phyloP scores from a whole-genome alignment of 371 early-diverging fungal species.

The Mortierella sp. region DNA sequence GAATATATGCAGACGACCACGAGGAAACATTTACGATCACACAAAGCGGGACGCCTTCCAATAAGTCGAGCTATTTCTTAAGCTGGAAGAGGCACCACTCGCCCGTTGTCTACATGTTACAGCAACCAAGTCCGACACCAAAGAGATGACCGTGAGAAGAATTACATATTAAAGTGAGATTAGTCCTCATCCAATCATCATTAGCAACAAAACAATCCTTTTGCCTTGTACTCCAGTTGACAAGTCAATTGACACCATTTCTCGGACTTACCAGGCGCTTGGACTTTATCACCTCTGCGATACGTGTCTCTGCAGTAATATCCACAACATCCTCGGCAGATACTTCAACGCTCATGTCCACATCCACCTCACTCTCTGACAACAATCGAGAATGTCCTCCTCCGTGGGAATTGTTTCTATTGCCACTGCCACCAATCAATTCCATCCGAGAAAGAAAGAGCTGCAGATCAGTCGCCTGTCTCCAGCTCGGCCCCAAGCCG shows the following conservation, averaged over 20 bases:
- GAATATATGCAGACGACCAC: too few relatives aligned
- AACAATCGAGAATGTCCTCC: neutral
- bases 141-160: constrained; percentile 3
- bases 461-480: constrained; percentile 44
- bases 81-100: constrained; percentile 44
- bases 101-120: constrained; percentile 30
- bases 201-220: neutral
- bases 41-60: too few relatives aligned
- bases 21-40: too few relatives aligned
- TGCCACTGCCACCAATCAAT: neutral
- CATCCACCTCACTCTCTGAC: constrained; percentile 1
- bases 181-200: neutral
- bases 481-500: constrained; percentile 40
- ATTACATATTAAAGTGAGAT: neutral
- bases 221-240: neutral
- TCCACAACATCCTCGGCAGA: neutral
- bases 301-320: neutral
- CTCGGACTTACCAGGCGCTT: constrained; percentile 30
- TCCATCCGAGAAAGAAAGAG: constrained; percentile 29
- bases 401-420: too few relatives aligned
- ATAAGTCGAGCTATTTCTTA: neutral
- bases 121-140: neutral
- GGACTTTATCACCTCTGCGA: constrained; percentile 43
- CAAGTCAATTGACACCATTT: neutral
- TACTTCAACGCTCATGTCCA: neutral